Evolutionary conservation across 257 asterid species (phyloP), one percentile per base, ranked within the genome.

Genomic region (Solanum chiquidenum): DNA sequence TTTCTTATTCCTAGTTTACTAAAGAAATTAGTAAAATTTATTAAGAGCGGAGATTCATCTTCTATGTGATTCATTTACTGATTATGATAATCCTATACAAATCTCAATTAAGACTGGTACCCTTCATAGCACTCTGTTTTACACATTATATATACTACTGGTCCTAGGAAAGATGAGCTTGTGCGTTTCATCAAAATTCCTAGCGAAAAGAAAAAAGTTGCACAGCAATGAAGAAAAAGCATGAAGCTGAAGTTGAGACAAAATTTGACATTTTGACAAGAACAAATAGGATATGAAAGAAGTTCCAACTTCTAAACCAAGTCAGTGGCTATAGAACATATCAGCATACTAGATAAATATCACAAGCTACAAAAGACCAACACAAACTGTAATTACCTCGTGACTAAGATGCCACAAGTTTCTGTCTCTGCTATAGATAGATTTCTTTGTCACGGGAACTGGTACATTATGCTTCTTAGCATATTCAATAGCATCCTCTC

Each of bases 391-490:
- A 13, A 71, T 84, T 93, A 95, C 98, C 99, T 97, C 99, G 87
- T 95, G 99, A 89, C 99, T 97, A 86, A 97, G 96, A 86, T 97
- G 99, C 99, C 99, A 95, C 80, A 97, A 92, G 90, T 97, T 97
- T 91, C 99, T 94, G 91, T 97, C 99, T 93, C 98, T 91, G 94
- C 99, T 97, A 88, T 97, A 97, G 91, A 97, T 97, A 83, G 99
- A 95, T 89, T 95, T 95, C 93, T 97, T 97, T 8, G 98, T 95
- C 86, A 97, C 99, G 1, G 98, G 98, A 66, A 97, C 98, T 31
- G 99, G 99, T 82, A 95, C 96, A 83, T 94, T 92, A 88, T 95
- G 99, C 91, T 93, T 95, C 90, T 90, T 94, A 88, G 98, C 99
- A 90, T 95, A 97, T 90, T 97, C 99, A 35, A 95, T 97, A 35